Conservation (phyloP, 371 early-diverging fungal genomes). For the Nematocida minor region DNA sequence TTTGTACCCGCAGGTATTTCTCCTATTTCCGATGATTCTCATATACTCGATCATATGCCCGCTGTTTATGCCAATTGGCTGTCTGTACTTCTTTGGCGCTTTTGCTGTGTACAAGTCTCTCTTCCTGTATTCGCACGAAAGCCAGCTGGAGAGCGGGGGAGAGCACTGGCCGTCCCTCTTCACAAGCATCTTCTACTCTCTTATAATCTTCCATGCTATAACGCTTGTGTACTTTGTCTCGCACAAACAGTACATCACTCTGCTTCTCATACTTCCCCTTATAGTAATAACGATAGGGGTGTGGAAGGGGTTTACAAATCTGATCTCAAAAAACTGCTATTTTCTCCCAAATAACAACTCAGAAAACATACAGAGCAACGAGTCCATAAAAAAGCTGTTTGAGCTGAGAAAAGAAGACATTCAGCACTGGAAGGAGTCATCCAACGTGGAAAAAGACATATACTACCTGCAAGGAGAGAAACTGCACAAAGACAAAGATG, state of each 20-base stretch:
- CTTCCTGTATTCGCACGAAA: slow-evolving; percentile 62
- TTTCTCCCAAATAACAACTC: slow-evolving; percentile 38
- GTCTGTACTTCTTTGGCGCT: slow-evolving; percentile 56
- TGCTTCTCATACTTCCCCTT: slow-evolving; percentile 50
- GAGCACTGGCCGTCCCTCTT: slow-evolving; percentile 56
- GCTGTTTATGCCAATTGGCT: slow-evolving; percentile 60
- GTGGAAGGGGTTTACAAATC: slow-evolving; percentile 17
- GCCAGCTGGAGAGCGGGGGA: slow-evolving; percentile 65
- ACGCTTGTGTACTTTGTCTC: slow-evolving; percentile 53
- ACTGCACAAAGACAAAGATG: not conserved
- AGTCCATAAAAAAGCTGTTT: slow-evolving; percentile 4
- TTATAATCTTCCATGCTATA: slow-evolving; percentile 58
- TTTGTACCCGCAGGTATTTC: slow-evolving; percentile 61
- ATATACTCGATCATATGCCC: slow-evolving; percentile 62
- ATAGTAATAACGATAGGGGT: slow-evolving; percentile 54
- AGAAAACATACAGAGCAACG: slow-evolving; percentile 12
- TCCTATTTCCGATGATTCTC: slow-evolving; percentile 64
- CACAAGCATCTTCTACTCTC: slow-evolving; percentile 56
- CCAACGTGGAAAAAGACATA: slow-evolving; percentile 13
- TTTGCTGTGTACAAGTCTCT: slow-evolving; percentile 63
- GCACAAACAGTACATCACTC: slow-evolving; percentile 12
- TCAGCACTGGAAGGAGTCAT: slow-evolving; percentile 40
- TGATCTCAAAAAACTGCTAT: slow-evolving; percentile 57
- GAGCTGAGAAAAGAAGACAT: slow-evolving; percentile 10
- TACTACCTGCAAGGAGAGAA: not conserved